Conservation (phyloP, 1,284 basidiomycete genomes). For the Ustilago loliicola region DNA sequence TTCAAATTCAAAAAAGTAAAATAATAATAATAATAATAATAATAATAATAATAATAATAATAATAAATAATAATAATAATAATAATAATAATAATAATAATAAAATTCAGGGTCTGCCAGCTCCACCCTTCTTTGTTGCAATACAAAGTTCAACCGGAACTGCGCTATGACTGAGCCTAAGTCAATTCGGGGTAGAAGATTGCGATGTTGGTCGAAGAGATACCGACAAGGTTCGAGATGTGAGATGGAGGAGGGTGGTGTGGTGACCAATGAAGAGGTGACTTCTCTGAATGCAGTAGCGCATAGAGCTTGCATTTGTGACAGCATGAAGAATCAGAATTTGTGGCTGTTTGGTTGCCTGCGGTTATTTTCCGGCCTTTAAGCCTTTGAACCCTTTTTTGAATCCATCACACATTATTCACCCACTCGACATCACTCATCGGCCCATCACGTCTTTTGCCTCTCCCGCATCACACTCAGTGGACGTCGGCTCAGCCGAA, state of each 20-base stretch:
- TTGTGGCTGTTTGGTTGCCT: not conserved
- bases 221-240: not conserved
- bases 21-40: too few species aligned
- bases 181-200: too few species aligned
- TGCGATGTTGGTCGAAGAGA: too few species aligned
- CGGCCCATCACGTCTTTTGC: not conserved
- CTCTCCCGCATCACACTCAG: not conserved
- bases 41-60: not conserved
- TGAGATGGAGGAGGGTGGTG: not conserved
- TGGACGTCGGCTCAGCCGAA: not conserved
- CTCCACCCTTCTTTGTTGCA: not conserved
- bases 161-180: not conserved
- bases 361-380: constrained; percentile 15
- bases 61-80: not conserved
- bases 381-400: constrained; percentile 20
- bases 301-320: not conserved
- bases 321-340: not conserved
- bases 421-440: not conserved
- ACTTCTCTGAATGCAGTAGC: not conserved
- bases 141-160: not conserved
- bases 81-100: not conserved
- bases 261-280: not conserved
- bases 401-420: not conserved
- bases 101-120: constrained; percentile 8
- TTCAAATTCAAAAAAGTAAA: not conserved